Evolutionary conservation across 257 asterid species (phyloP).

Genomic region (Solanum arcanum): DNA sequence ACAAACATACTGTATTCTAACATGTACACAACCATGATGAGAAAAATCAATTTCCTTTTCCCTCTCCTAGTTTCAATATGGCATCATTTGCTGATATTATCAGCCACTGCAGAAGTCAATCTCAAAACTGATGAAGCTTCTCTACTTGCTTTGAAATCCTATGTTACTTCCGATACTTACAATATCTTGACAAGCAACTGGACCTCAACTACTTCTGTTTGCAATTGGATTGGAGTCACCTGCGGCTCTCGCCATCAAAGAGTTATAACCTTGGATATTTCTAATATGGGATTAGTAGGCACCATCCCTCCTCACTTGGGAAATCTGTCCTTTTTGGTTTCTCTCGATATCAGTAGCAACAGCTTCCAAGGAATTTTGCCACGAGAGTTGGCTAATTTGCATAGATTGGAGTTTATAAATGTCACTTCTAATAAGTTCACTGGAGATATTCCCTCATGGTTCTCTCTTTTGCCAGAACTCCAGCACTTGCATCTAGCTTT

Average conservation of each 20-base stretch:
- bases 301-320: slow-evolving; percentile 3
- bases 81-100: not conserved
- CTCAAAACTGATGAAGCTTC: slow-evolving; percentile 17
- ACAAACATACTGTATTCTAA: not conserved
- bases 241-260: slow-evolving; percentile 8
- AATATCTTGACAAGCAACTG: slow-evolving; percentile 11
- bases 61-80: not conserved
- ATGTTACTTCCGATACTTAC: not conserved
- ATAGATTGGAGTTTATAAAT: not conserved
- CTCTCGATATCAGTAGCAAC: not conserved
- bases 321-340: slow-evolving; percentile 7
- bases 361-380: slow-evolving; percentile 1
- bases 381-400: not conserved
- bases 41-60: not conserved
- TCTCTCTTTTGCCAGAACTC: slow-evolving; percentile 1
- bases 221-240: slow-evolving; percentile 26
- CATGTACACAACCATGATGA: not conserved
- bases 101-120: not conserved
- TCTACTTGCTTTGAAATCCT: slow-evolving; percentile 18
- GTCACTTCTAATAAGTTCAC: slow-evolving; percentile 5
- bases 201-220: slow-evolving; percentile 6
- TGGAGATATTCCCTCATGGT: slow-evolving; percentile 2
- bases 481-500: not conserved
- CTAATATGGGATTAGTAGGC: not conserved
- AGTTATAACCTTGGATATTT: slow-evolving; percentile 1